Conservation (phyloP, 257 asterid genomes). For the Jaltomata sinuosa region DNA sequence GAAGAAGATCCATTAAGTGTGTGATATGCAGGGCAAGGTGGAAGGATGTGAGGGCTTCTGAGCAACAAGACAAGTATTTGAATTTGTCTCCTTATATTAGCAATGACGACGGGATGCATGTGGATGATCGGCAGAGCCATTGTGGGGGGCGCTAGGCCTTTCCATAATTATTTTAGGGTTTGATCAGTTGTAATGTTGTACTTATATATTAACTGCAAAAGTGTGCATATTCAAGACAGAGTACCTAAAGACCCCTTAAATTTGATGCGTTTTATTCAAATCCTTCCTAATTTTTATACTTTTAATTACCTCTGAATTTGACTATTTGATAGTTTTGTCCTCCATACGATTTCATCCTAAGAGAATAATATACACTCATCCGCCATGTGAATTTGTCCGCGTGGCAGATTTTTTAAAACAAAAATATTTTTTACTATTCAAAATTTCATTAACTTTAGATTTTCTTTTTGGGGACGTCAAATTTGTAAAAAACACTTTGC, state of each 20-base stretch:
- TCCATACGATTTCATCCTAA: no score
- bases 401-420: no score
- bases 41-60: slow-evolving; percentile 37
- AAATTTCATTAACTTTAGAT: no score
- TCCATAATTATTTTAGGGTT: background rate
- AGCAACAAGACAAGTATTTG: slow-evolving; percentile 59
- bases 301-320: no score
- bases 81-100: slow-evolving; percentile 63
- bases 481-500: no score
- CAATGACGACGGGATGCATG: slow-evolving; percentile 28
- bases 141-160: background rate
- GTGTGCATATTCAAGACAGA: background rate
- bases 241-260: background rate
- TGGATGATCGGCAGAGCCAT: background rate
- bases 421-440: no score
- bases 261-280: background rate
- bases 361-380: no score
- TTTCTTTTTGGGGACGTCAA: no score
- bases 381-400: no score
- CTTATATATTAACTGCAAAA: background rate
- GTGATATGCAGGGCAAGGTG: slow-evolving; percentile 95
- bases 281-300: no score
- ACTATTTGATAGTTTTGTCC: no score
- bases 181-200: background rate
- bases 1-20: slow-evolving; percentile 66